These are phyloP conservation scores for Grifola frondosa DNA, from an alignment of 1,284 basidiomycete species.

Conservation along the genomic window DNA sequence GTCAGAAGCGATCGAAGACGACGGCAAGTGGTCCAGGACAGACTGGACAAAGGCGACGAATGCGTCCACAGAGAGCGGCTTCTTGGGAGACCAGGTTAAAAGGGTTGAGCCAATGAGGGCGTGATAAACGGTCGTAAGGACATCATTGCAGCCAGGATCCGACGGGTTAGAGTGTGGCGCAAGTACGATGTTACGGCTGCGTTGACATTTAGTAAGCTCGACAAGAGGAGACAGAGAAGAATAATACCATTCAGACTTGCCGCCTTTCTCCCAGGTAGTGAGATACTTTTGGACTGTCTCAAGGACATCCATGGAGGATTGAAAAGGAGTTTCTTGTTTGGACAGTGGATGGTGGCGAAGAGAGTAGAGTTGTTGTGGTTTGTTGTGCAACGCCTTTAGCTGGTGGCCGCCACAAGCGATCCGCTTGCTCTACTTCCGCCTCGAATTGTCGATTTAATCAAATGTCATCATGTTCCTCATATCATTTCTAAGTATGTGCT, in stretches of 20 bases:
- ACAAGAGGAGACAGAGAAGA: constrained; percentile 17
- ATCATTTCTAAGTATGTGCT: too few species aligned
- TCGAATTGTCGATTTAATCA: too few species aligned
- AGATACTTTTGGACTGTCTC: constrained; percentile 24
- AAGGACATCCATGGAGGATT: constrained; percentile 30
- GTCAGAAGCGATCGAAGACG: constrained; percentile 49
- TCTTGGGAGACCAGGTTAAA: constrained; percentile 50
- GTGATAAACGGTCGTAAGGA: constrained; percentile 64
- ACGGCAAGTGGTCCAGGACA: constrained; percentile 59
- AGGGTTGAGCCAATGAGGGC: constrained; percentile 61
- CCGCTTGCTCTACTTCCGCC: too few species aligned
- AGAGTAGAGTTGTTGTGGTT: too few species aligned
- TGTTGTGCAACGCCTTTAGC: too few species aligned
- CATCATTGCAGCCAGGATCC: constrained; percentile 50
- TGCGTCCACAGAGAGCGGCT: constrained; percentile 43
- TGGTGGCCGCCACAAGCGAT: too few species aligned
- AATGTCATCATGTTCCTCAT: too few species aligned
- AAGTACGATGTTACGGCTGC: constrained; percentile 58
- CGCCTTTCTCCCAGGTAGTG: constrained; percentile 54
- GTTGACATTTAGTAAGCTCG: constrained; percentile 14
- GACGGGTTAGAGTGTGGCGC: constrained; percentile 55
- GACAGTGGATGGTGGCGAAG: too few species aligned
- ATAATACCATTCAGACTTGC: constrained; percentile 59
- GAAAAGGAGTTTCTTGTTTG: too few species aligned
- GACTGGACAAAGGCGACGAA: constrained; percentile 65